phyloP scores from a whole-genome alignment of 2,329 filamentous ascomycete genomes.

The Alternaria metachromatica region DNA sequence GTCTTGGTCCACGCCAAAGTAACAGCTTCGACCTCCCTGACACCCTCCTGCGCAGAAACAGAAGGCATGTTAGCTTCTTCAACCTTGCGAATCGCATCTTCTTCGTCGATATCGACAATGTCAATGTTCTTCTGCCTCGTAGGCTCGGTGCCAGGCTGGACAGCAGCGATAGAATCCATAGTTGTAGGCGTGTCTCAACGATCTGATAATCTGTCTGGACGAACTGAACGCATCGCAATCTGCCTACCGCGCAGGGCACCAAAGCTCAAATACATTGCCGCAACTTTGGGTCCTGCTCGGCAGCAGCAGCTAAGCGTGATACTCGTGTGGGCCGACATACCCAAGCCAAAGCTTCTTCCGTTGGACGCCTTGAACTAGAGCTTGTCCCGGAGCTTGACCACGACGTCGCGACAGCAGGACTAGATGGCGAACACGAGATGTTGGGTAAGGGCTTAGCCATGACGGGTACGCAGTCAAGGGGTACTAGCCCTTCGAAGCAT shows the following conservation, averaged over 20 bases:
- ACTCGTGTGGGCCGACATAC: slow-evolving; percentile 5
- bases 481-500: background rate
- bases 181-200: background rate
- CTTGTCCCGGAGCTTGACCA: slow-evolving; percentile 7
- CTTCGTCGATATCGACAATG: slow-evolving; percentile 19
- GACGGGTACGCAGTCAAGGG: background rate
- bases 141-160: slow-evolving; percentile 4
- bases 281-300: background rate
- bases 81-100: slow-evolving; percentile 25
- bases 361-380: slow-evolving; percentile 19
- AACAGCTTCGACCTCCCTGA: slow-evolving; percentile 47
- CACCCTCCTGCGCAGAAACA: slow-evolving; percentile 40
- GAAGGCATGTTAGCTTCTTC: slow-evolving; percentile 18
- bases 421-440: background rate
- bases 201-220: background rate
- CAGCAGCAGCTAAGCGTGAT: background rate
- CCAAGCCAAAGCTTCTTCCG: slow-evolving; percentile 8
- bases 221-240: background rate
- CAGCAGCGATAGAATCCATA: slow-evolving; percentile 1
- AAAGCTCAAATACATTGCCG: background rate
- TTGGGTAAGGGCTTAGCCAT: background rate
- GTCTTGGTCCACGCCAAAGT: slow-evolving; percentile 48
- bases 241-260: background rate
- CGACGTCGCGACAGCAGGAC: background rate
- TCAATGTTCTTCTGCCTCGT: slow-evolving; percentile 19